phyloP scores from a whole-genome alignment of 1,284 basidiomycete genomes.

The Trichosporon asahii region DNA sequence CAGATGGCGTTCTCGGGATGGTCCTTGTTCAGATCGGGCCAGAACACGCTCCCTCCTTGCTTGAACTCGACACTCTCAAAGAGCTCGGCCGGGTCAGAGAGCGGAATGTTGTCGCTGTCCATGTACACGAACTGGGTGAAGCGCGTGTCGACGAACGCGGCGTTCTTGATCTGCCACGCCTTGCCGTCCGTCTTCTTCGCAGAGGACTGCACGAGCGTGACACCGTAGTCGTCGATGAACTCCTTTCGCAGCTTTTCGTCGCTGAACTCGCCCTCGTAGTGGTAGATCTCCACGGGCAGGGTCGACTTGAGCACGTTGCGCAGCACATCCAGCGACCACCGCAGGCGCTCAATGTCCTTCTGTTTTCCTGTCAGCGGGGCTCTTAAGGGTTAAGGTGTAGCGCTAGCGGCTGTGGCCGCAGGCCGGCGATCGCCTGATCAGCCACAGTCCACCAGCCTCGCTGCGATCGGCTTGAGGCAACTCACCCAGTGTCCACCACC shows the following conservation, averaged over 20 bases:
- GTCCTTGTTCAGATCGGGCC: slow-evolving; percentile 56
- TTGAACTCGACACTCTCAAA: slow-evolving; percentile 52
- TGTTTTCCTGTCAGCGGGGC: slow-evolving; percentile 15
- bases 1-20: slow-evolving; percentile 56
- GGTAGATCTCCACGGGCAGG: slow-evolving; percentile 54
- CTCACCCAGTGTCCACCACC: slow-evolving; percentile 45
- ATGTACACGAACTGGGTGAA: slow-evolving; percentile 51
- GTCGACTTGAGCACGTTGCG: slow-evolving; percentile 47
- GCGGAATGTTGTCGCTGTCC: slow-evolving; percentile 53
- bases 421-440: too few species aligned
- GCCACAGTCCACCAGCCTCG: neutral
- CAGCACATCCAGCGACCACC: slow-evolving; percentile 49
- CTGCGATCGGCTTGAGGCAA: slow-evolving; percentile 26
- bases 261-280: slow-evolving; percentile 52
- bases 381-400: neutral
- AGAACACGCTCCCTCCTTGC: slow-evolving; percentile 53
- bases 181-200: slow-evolving; percentile 32
- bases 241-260: slow-evolving; percentile 35
- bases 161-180: slow-evolving; percentile 48
- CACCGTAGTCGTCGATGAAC: slow-evolving; percentile 35
- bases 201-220: slow-evolving; percentile 31
- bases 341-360: slow-evolving; percentile 48
- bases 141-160: slow-evolving; percentile 43
- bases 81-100: slow-evolving; percentile 51
- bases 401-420: neutral